Percentiles rank a stretch among this genome's conserved stretches.
These are phyloP conservation scores for Fusarium albidum DNA, from an alignment of 2,329 filamentous ascomycete genomes.

Conservation along the genomic window DNA sequence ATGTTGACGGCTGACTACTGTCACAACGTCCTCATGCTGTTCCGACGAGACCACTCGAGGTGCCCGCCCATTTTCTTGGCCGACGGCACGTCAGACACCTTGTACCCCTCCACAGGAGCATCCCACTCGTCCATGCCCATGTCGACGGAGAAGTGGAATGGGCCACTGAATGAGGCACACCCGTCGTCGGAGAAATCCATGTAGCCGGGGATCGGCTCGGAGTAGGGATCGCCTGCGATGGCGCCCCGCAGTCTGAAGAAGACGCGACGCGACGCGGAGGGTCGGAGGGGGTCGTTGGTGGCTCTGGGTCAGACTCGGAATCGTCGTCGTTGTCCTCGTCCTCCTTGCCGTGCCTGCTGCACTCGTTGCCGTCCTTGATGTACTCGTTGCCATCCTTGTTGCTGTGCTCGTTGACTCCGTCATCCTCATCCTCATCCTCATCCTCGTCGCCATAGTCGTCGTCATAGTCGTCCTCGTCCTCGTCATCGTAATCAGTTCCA, in stretches of 20 bases:
- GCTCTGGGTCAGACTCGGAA: neutral
- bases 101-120: neutral
- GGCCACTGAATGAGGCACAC: neutral
- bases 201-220: neutral
- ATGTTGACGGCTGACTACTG: too few relatives aligned
- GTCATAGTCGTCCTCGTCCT: neutral
- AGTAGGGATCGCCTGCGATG: neutral
- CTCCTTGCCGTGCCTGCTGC: neutral
- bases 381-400: too few relatives aligned
- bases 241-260: neutral
- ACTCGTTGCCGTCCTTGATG: too few relatives aligned
- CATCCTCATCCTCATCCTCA: neutral
- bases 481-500: too few relatives aligned
- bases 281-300: too few relatives aligned
- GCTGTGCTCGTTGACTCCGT: too few relatives aligned
- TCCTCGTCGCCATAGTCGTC: neutral
- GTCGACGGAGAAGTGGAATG: neutral
- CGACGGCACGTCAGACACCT: neutral
- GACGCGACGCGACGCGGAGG: neutral
- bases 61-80: neutral
- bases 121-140: neutral
- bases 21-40: too few relatives aligned
- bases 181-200: conserved; percentile 1
- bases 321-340: neutral
- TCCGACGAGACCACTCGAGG: neutral